These are phyloP conservation scores for Lanzia echinophila DNA, from an alignment of 2,329 filamentous ascomycete species.

Conservation along the genomic window DNA sequence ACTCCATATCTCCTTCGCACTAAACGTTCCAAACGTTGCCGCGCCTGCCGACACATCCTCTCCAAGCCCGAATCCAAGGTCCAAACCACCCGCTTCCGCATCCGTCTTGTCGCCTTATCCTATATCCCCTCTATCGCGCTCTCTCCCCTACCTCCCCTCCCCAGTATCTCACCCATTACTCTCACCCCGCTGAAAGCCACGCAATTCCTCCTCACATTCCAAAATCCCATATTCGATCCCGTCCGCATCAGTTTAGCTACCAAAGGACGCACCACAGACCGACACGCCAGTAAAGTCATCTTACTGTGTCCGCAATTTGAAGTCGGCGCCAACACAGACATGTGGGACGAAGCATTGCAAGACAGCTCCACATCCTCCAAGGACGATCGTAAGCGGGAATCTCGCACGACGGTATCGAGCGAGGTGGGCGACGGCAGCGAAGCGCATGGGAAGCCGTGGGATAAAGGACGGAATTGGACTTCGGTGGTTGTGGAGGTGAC, in stretches of 20 bases:
- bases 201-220: conserved; percentile 84
- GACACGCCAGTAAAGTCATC: conserved; percentile 73
- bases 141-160: conserved; percentile 46
- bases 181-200: conserved; percentile 39
- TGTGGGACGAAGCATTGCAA: conserved; percentile 73
- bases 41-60: conserved; percentile 88
- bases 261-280: conserved; percentile 69
- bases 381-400: conserved; percentile 16
- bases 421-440: not conserved
- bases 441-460: conserved; percentile 78
- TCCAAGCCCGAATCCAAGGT: conserved; percentile 91
- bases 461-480: conserved; percentile 88
- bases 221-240: conserved; percentile 88
- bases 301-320: conserved; percentile 92
- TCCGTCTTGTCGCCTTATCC: conserved; percentile 79
- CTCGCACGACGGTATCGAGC: not conserved
- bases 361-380: conserved; percentile 16
- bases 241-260: conserved; percentile 85
- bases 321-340: conserved; percentile 86
- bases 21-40: conserved; percentile 90
- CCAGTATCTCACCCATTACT: conserved; percentile 17
- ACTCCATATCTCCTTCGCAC: conserved; percentile 78
- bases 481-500: conserved; percentile 89
- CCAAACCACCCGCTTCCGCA: conserved; percentile 81
- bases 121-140: conserved; percentile 82